Evolutionary conservation across 495 filamentous ascomycete species (phyloP), one percentile per base, ranked within the genome.

Genomic region (Aspergillus diversus): DNA sequence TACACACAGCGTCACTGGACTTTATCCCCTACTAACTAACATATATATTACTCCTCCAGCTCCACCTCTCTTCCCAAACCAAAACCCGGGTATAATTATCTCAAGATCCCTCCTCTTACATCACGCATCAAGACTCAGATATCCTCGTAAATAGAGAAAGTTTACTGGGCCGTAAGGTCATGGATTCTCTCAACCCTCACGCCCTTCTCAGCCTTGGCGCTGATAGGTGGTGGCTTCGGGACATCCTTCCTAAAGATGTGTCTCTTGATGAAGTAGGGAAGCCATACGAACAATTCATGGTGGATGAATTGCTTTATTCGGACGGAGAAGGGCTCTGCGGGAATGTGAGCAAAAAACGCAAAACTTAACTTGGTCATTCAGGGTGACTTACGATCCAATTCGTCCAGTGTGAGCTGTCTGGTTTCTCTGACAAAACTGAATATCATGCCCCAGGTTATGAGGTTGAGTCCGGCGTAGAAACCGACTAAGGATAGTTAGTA

Each of bases 381-480:
- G 27, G 11, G 5, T 47, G 3, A 69, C 70, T 65, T 69, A 73
- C 68, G 71, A 56, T 80, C 75, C 52, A 77, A 55, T 55, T 79
- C 75, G 59, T 77, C 73, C 7, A 78, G 69, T 7, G 74, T 77
- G 16, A 74, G 71, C 63, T 78, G 69, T 59, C 81, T 84, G 15
- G 81, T 83, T 64, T 84, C 82, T 58, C 75, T 71, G 21, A 84
- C 77, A 55, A 80, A 82, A 61, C 74, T 74, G 73, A 82, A 84
- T 31, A 83, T 80, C 73, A 81, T 73, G 39, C 73, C 39, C 72
- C 76, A 81, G 21, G 81, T 79, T 33, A 84, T 35, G 5, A 84
- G 66, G 59, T 84, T 85, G 7, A 83, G 73, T 3, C 75, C 83
- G 1, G 83, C 83, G 59, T 86, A 86, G 71, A 84, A 81, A 13